Percentiles rank a stretch among this genome's conserved stretches.
phyloP scores from a whole-genome alignment of 768 basidiomycete genomes.

The Hortiboletus flavorubellus region DNA sequence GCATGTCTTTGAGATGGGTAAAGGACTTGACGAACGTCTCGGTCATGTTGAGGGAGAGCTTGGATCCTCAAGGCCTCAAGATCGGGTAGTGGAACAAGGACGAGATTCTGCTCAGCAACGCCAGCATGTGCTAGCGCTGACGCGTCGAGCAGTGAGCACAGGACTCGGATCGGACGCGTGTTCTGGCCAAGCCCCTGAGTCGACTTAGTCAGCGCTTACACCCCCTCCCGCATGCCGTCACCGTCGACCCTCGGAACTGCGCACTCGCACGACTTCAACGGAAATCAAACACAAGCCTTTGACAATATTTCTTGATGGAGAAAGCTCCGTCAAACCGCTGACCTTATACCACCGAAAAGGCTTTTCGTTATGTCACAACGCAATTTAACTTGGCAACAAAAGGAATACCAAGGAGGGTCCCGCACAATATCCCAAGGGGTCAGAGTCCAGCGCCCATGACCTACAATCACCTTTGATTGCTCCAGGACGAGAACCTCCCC shows the following conservation, averaged over 20 bases:
- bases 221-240: no score
- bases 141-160: background rate
- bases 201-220: slow-evolving; percentile 11
- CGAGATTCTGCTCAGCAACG: background rate
- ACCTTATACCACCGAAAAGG: background rate
- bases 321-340: background rate
- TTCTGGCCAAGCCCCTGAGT: slow-evolving; percentile 10
- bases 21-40: slow-evolving; percentile 62
- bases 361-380: background rate
- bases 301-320: background rate
- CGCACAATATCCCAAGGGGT: background rate
- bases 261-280: no score
- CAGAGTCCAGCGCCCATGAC: background rate
- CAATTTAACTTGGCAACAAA: background rate
- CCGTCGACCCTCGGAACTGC: no score
- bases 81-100: background rate
- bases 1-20: slow-evolving; percentile 66
- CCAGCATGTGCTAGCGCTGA: background rate
- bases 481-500: background rate
- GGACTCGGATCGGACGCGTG: no score
- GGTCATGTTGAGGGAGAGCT: slow-evolving; percentile 38
- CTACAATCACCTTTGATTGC: background rate
- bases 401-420: background rate
- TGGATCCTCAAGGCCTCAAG: background rate
- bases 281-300: background rate